A percentile compares a stretch with the other conserved stretches of the same genome.
These are phyloP conservation scores for Marasmius sp. DNA, from an alignment of 1,284 basidiomycete species.

Conservation along the genomic window DNA sequence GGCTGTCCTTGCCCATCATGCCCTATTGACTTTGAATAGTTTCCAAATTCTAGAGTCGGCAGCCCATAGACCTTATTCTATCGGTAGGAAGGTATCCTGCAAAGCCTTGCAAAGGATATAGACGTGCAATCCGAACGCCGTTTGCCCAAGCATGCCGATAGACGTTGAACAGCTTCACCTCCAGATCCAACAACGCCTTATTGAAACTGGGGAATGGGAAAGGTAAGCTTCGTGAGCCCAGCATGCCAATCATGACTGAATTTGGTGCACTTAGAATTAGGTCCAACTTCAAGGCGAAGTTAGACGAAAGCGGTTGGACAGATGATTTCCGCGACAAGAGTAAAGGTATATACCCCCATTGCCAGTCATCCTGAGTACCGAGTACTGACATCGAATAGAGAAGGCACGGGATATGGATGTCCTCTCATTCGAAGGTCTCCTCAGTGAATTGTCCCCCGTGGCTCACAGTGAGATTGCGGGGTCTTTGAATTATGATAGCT, in stretches of 20 bases:
- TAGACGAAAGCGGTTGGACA: conserved; percentile 3
- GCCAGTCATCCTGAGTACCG: background rate
- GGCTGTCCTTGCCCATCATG: background rate
- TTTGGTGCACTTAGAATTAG: background rate
- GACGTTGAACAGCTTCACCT: conserved; percentile 2
- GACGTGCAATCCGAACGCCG: background rate
- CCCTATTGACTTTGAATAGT: background rate
- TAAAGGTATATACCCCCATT: background rate
- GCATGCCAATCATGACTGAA: background rate
- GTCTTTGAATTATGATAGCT: background rate
- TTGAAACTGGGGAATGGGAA: conserved; percentile 7
- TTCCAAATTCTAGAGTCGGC: background rate
- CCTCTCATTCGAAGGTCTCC: background rate
- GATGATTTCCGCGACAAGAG: conserved; percentile 2
- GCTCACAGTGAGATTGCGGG: background rate
- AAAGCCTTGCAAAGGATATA: background rate
- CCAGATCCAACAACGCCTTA: conserved; percentile 1
- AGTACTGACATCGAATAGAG: background rate
- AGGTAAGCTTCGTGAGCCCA: background rate
- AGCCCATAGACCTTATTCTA: background rate
- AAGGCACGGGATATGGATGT: conserved; percentile 1
- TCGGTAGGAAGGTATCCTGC: background rate
- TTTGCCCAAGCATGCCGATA: background rate
- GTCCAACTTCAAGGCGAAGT: background rate
- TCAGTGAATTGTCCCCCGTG: background rate